Evolutionary conservation across 306 rosid species (phyloP).

Genomic region (Cicer judaicum): DNA sequence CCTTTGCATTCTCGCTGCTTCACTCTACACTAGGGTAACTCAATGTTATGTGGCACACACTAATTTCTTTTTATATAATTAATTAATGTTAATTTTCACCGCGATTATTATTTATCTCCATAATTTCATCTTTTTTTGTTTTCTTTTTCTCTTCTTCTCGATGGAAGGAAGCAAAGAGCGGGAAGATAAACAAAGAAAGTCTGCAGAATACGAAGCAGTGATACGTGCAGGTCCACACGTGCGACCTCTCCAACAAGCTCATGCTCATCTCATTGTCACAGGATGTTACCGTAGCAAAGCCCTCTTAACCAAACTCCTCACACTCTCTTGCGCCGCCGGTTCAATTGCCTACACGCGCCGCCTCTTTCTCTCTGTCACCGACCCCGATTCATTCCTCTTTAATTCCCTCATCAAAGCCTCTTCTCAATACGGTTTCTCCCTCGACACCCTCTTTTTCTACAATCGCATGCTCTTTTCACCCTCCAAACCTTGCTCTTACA

Average conservation of each 20-base stretch:
- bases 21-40: too few relatives aligned
- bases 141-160: neutral
- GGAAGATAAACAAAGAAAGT: conserved; percentile 40
- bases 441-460: conserved; percentile 65
- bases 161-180: conserved; percentile 55
- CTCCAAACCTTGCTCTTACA: conserved; percentile 64
- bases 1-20: conserved; percentile 39
- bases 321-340: conserved; percentile 72
- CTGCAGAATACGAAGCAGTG: conserved; percentile 66
- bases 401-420: conserved; percentile 70
- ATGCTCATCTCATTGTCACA: conserved; percentile 70
- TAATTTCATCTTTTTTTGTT: too few relatives aligned
- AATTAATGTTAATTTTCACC: too few relatives aligned
- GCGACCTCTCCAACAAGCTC: conserved; percentile 68
- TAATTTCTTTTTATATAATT: too few relatives aligned
- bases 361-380: conserved; percentile 54
- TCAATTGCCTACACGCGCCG: conserved; percentile 69
- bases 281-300: conserved; percentile 71
- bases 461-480: conserved; percentile 61
- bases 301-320: conserved; percentile 81
- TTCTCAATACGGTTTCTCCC: conserved; percentile 62
- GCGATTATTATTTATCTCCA: too few relatives aligned
- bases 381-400: conserved; percentile 79
- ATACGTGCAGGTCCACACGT: conserved; percentile 69
- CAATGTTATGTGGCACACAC: too few relatives aligned